Base-by-base conservation (phyloP, 179 eudicot species). In the Silene noctiflora region DNA sequence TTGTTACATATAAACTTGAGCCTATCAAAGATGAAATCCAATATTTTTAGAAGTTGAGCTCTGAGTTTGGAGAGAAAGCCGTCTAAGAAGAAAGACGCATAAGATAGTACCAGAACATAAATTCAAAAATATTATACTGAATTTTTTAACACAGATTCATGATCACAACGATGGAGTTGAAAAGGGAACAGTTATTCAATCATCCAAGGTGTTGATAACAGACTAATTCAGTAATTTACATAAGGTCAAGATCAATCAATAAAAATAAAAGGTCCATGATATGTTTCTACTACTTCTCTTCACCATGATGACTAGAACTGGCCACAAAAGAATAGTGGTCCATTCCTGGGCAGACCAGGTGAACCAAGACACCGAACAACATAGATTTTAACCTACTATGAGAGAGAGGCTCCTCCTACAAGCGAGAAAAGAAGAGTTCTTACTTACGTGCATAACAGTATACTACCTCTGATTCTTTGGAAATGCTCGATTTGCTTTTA, bases 1-100 rank as follows among this genome's bases (percentile, higher is more conserved):
- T 84, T 91, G 82, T 82, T 88, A 79, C 99, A 93, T 74, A 95
- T 93, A 85, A 87, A 88, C 75, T 91, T 93, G 63, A 95, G 94
- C 91, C 99, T 95, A 78, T 77, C 75, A 85, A 69, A 72, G 55
- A 74, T 29, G 62, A 74, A 20, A 29, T 75, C 21, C 14, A 73
- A 4, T 55, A 56, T 53, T 1, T 27, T 63, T 27, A 56, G 75
- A 74, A 78, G 76, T 21, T 42, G 68, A 63, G 67, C 27, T 64
- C 67, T 62, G 22, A 55, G 58, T 48, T 16, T 6, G 31, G 12
- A 24, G n/a, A 67, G 17, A 17, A 12, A 9, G 19, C n/a, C 21
- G 56, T 5, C 19, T n/a, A 21, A 35, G 53, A 44, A 53, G 42
- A 64, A 69, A 77, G 33, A 19, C 19, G 33, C 67, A 19, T 51